Evolutionary conservation across 2,329 filamentous ascomycete genomes (phyloP).

Genomic region (Trichoderma gracile): DNA sequence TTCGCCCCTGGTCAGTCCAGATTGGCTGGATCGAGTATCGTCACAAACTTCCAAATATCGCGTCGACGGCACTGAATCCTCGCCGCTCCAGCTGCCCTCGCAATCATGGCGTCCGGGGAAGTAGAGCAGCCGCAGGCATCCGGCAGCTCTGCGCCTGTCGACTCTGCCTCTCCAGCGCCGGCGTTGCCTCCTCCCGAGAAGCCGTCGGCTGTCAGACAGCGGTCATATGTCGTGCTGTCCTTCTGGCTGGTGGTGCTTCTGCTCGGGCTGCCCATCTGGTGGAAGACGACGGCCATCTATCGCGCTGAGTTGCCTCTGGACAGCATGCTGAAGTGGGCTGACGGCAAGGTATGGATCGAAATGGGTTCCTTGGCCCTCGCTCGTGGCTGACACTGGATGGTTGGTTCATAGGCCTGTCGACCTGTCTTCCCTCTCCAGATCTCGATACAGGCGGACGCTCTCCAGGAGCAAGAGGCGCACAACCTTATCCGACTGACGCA

Average conservation of each 20-base stretch:
- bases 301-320: conserved; percentile 79
- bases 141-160: conserved; percentile 31
- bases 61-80: neutral
- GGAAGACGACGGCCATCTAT: conserved; percentile 90
- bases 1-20: neutral
- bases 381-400: neutral
- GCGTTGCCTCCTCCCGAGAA: conserved; percentile 74
- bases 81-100: conserved; percentile 4
- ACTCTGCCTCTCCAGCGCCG: conserved; percentile 29
- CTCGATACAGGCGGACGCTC: conserved; percentile 67
- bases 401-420: conserved; percentile 67
- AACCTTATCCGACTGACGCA: conserved; percentile 79
- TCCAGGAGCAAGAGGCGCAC: conserved; percentile 68
- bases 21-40: no score
- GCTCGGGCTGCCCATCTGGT: conserved; percentile 91
- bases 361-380: neutral
- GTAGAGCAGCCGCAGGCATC: conserved; percentile 23
- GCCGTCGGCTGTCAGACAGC: conserved; percentile 65
- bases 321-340: conserved; percentile 88
- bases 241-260: conserved; percentile 88
- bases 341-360: conserved; percentile 68
- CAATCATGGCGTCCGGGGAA: conserved; percentile 25
- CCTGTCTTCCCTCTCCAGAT: conserved; percentile 87
- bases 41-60: neutral
- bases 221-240: conserved; percentile 75